These are phyloP conservation scores for Lojkania enalia DNA, from an alignment of 2,329 filamentous ascomycete species.

Conservation along the genomic window DNA sequence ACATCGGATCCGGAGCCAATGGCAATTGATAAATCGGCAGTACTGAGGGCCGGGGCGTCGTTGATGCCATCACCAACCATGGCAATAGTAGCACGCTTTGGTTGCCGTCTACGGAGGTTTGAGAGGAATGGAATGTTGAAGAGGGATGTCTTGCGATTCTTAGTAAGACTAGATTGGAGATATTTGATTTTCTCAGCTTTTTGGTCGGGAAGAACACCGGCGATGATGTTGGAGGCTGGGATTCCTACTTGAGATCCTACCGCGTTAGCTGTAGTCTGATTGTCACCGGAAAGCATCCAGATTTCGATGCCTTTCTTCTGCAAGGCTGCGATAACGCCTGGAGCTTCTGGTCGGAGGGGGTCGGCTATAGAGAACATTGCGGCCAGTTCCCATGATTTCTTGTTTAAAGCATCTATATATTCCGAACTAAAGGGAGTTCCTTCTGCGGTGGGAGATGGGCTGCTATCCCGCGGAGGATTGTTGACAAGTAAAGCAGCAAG, in stretches of 20 bases:
- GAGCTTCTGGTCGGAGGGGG: slow-evolving; percentile 74
- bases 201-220: slow-evolving; percentile 81
- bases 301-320: slow-evolving; percentile 69
- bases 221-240: slow-evolving; percentile 72
- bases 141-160: slow-evolving; percentile 20
- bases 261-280: slow-evolving; percentile 77
- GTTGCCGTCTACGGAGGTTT: slow-evolving; percentile 4
- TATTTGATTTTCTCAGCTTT: slow-evolving; percentile 73
- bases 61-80: slow-evolving; percentile 96
- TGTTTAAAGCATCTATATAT: too few relatives aligned
- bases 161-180: slow-evolving; percentile 43
- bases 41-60: slow-evolving; percentile 77
- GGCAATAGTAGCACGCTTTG: slow-evolving; percentile 63
- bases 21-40: slow-evolving; percentile 81
- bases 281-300: slow-evolving; percentile 94
- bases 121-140: slow-evolving; percentile 23
- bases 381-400: slow-evolving; percentile 53
- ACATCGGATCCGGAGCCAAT: slow-evolving; percentile 82
- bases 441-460: background rate
- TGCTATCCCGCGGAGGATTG: background rate
- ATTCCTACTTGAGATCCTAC: slow-evolving; percentile 80
- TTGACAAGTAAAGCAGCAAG: slow-evolving; percentile 36
- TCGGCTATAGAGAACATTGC: slow-evolving; percentile 79
- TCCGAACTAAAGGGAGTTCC: background rate
- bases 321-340: slow-evolving; percentile 65